Evolutionary conservation across 768 basidiomycete genomes (phyloP).

Genomic region (Lactarius indigo): DNA sequence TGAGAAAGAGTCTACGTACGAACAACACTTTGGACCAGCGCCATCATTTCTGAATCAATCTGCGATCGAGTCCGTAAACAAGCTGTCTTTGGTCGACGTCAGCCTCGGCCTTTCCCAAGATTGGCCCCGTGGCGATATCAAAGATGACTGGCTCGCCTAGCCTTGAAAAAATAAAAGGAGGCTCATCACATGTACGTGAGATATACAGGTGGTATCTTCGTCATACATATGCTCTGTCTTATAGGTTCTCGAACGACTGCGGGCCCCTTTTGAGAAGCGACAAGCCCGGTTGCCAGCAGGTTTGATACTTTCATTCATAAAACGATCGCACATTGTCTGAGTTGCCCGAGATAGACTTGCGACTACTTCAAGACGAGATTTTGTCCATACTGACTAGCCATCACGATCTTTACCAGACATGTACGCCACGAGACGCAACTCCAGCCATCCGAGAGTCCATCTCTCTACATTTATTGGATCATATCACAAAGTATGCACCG

Average conservation of each 20-base stretch:
- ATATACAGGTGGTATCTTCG: not conserved
- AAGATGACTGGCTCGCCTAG: slow-evolving; percentile 40
- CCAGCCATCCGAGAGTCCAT: slow-evolving; percentile 62
- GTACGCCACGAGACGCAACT: slow-evolving; percentile 61
- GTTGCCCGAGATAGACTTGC: slow-evolving; percentile 39
- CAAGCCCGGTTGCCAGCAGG: slow-evolving; percentile 55
- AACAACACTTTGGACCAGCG: slow-evolving; percentile 67
- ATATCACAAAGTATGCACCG: slow-evolving; percentile 70
- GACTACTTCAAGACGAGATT: slow-evolving; percentile 60
- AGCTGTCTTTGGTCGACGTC: slow-evolving; percentile 53
- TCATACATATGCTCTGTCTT: not conserved
- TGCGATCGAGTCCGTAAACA: slow-evolving; percentile 51
- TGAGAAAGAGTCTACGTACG: slow-evolving; percentile 49
- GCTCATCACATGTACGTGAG: slow-evolving; percentile 16
- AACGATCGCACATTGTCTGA: not conserved
- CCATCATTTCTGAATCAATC: slow-evolving; percentile 49
- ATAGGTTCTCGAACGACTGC: slow-evolving; percentile 58
- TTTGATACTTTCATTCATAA: slow-evolving; percentile 29
- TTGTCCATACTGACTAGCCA: slow-evolving; percentile 63
- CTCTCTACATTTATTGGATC: slow-evolving; percentile 80
- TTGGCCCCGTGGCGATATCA: slow-evolving; percentile 54
- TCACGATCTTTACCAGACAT: slow-evolving; percentile 74
- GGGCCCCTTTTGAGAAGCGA: slow-evolving; percentile 49
- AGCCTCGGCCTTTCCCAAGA: slow-evolving; percentile 48
- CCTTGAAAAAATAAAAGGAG: slow-evolving; percentile 5